phyloP scores from a whole-genome alignment of 306 rosid species.

The Corylus heterophylla region DNA sequence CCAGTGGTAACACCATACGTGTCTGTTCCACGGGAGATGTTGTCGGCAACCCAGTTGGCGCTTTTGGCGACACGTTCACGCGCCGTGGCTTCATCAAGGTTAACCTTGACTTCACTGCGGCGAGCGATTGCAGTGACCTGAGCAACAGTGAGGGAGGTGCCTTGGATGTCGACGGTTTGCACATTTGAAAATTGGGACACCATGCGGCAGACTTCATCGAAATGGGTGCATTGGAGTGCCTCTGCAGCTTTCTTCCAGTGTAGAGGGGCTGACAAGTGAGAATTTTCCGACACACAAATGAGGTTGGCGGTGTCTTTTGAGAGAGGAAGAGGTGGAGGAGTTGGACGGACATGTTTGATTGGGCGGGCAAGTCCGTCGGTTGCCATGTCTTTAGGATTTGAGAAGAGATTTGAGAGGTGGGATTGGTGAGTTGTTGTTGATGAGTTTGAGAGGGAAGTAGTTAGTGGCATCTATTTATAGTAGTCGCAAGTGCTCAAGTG shows the following conservation, averaged over 20 bases:
- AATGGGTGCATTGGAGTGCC: conserved; percentile 31
- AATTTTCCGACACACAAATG: conserved; percentile 1
- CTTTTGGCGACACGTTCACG: conserved; percentile 33
- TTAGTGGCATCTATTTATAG: not conserved
- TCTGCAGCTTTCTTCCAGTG: conserved; percentile 36
- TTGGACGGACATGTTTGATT: not conserved
- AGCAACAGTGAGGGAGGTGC: conserved; percentile 33
- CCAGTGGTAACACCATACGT: conserved; percentile 44
- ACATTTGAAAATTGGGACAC: conserved; percentile 25
- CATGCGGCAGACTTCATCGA: conserved; percentile 35
- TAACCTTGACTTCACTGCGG: conserved; percentile 27
- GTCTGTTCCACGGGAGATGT: conserved; percentile 31
- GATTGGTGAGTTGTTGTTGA: not conserved
- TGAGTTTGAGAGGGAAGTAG: not conserved
- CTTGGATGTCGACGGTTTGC: conserved; percentile 26
- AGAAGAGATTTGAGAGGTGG: not conserved
- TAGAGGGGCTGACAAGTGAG: conserved; percentile 1
- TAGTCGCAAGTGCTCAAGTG: not conserved
- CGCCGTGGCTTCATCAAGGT: conserved; percentile 23
- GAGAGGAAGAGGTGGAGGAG: conserved; percentile 9
- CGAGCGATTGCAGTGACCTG: conserved; percentile 36
- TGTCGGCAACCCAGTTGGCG: conserved; percentile 37
- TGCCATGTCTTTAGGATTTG: not conserved
- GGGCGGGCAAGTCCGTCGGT: not conserved
- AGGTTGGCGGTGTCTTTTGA: not conserved